Conservation (phyloP, 1,284 basidiomycete genomes). For the Blastosporella zonata region DNA sequence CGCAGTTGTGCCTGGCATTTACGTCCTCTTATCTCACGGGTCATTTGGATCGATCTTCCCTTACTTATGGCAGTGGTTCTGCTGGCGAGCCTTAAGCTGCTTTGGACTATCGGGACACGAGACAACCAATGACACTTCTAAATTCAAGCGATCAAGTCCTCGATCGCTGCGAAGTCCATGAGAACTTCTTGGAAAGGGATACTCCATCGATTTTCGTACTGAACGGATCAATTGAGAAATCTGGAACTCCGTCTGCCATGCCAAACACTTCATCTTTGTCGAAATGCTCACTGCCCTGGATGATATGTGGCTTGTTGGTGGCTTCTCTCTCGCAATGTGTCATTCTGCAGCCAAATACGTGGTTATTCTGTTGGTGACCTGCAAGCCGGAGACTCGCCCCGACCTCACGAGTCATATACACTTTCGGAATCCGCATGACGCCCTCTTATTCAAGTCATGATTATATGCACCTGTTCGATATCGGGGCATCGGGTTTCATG, state of each 20-base stretch:
- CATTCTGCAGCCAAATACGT: constrained; percentile 3
- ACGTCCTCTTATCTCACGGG: too few relatives aligned
- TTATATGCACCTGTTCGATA: background rate
- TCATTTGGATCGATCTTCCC: too few relatives aligned
- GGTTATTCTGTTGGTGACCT: background rate
- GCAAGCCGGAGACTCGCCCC: background rate
- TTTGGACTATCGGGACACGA: too few relatives aligned
- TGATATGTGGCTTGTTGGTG: constrained; percentile 8
- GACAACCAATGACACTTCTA: too few relatives aligned
- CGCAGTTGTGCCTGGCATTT: too few relatives aligned
- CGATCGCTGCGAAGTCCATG: background rate
- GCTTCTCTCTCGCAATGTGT: constrained; percentile 16
- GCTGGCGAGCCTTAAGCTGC: too few relatives aligned
- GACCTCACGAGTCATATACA: background rate
- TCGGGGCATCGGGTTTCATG: too few relatives aligned
- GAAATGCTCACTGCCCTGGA: constrained; percentile 3
- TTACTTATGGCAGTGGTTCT: too few relatives aligned
- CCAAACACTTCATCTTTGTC: constrained; percentile 5
- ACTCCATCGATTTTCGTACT: constrained; percentile 1
- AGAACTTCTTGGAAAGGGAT: constrained; percentile 3
- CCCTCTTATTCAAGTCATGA: background rate
- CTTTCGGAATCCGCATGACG: background rate
- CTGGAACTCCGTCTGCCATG: constrained; percentile 5
- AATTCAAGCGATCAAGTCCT: constrained; percentile 6
- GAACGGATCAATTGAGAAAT: constrained; percentile 13